Conservation (phyloP, 495 filamentous ascomycete genomes). For the Penicillium cinerascens region DNA sequence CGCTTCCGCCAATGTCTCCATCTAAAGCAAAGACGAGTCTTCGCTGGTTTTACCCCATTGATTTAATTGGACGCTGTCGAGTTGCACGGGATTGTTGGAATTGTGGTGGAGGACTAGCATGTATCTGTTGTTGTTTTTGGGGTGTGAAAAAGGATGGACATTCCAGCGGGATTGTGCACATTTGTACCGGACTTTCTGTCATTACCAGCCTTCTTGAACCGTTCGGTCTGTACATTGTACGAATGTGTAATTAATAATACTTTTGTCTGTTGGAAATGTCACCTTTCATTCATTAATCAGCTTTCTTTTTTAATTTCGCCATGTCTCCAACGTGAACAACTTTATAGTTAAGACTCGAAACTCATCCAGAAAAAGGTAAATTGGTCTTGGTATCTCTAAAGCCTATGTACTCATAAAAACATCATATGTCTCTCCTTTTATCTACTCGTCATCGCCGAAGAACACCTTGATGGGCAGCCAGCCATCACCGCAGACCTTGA, state of each 20-base stretch:
- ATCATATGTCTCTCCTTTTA: neutral
- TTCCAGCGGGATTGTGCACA: neutral
- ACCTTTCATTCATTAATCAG: too few relatives aligned
- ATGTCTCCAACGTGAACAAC: too few relatives aligned
- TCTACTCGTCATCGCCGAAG: constrained; percentile 80
- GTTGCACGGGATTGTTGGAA: neutral
- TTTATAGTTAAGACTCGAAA: too few relatives aligned
- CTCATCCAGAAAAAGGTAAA: neutral
- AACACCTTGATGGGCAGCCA: constrained; percentile 80
- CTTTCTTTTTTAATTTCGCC: too few relatives aligned
- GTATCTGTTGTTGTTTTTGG: neutral
- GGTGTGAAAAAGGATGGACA: neutral
- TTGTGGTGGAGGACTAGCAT: neutral
- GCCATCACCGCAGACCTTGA: constrained; percentile 68
- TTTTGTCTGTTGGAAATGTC: too few relatives aligned
- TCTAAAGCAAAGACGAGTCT: too few relatives aligned
- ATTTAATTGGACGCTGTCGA: too few relatives aligned
- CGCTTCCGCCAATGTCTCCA: neutral
- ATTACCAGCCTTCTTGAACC: neutral
- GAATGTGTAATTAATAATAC: neutral
- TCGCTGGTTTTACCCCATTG: too few relatives aligned
- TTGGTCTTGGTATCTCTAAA: constrained; percentile 23
- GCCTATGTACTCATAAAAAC: constrained; percentile 15
- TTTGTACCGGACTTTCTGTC: neutral
- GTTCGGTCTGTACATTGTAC: neutral